Conservation (phyloP, 2,329 filamentous ascomycete genomes). For the Colletotrichum simmondsii region DNA sequence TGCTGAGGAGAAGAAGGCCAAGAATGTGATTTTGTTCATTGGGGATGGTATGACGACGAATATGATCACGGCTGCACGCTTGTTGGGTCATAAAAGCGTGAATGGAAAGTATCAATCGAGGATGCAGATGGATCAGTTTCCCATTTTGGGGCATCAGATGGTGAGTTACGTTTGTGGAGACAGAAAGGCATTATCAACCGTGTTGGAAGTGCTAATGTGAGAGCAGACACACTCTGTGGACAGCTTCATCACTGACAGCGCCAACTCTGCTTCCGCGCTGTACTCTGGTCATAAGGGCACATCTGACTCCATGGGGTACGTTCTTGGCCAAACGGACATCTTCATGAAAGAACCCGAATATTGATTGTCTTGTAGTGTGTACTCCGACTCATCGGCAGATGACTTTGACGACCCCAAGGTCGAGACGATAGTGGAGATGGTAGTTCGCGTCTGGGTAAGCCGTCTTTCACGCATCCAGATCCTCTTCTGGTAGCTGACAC, state of each 20-base stretch:
- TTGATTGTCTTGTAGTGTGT: conserved; percentile 60
- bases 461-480: conserved; percentile 36
- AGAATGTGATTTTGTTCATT: conserved; percentile 88
- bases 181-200: too few relatives aligned
- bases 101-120: conserved; percentile 84
- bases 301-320: conserved; percentile 80
- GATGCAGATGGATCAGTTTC: conserved; percentile 84
- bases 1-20: conserved; percentile 76
- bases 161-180: conserved; percentile 55
- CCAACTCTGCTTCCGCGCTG: conserved; percentile 84
- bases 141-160: conserved; percentile 87
- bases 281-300: conserved; percentile 87
- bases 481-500: background rate
- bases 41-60: conserved; percentile 78
- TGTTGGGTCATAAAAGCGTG: conserved; percentile 83
- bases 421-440: conserved; percentile 85
- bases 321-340: background rate
- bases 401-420: conserved; percentile 87
- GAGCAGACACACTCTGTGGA: conserved; percentile 80
- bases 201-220: background rate
- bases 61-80: conserved; percentile 81
- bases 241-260: conserved; percentile 86
- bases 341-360: background rate
- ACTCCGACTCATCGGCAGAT: conserved; percentile 79
- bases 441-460: conserved; percentile 74